Conservation (phyloP, 2,329 filamentous ascomycete species). For the Byssothecium circinans region DNA sequence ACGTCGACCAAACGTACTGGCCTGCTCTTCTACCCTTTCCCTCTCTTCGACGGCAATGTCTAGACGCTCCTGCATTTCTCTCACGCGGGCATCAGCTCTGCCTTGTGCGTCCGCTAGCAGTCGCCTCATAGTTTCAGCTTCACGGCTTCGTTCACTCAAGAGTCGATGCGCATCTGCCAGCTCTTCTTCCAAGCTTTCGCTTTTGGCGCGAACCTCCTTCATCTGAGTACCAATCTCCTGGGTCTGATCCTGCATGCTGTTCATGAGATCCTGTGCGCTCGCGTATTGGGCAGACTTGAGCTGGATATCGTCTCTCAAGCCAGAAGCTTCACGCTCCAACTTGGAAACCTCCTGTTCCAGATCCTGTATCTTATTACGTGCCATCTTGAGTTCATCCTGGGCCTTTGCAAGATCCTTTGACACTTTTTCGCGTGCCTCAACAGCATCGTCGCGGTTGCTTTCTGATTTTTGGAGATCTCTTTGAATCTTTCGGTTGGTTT, state of each 20-base stretch:
- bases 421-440: constrained; percentile 71
- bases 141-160: constrained; percentile 82
- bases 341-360: constrained; percentile 74
- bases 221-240: constrained; percentile 87
- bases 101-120: constrained; percentile 85
- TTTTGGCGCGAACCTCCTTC: constrained; percentile 81
- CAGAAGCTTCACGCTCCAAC: constrained; percentile 67
- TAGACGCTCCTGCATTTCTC: constrained; percentile 86
- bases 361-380: constrained; percentile 64
- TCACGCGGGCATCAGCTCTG: constrained; percentile 75
- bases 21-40: constrained; percentile 89
- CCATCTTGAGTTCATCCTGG: constrained; percentile 67
- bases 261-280: constrained; percentile 81
- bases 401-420: constrained; percentile 69
- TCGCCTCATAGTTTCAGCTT: constrained; percentile 92
- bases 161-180: constrained; percentile 84
- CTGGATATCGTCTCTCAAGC: constrained; percentile 75
- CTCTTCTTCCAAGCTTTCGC: constrained; percentile 89
- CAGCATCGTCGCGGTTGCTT: constrained; percentile 75
- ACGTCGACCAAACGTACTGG: constrained; percentile 73
- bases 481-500: constrained; percentile 71
- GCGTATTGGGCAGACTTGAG: constrained; percentile 84
- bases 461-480: constrained; percentile 79
- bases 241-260: constrained; percentile 90
- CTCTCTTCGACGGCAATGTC: constrained; percentile 92